Evolutionary conservation across 345 rosid genomes (phyloP).

Genomic region (Brassica carinata): DNA sequence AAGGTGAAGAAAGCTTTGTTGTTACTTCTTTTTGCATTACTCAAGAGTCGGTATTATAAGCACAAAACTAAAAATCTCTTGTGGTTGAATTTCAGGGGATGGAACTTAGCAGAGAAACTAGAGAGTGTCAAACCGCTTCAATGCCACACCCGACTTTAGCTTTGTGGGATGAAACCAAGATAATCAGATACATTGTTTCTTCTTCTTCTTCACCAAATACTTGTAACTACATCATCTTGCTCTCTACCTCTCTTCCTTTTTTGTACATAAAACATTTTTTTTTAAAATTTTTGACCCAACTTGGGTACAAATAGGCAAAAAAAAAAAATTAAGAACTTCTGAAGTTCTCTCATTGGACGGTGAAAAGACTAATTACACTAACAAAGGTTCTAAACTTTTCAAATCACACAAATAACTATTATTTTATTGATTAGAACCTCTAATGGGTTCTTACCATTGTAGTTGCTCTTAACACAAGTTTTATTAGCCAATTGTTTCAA

Average conservation of each 20-base stretch:
- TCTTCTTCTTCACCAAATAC: conserved; percentile 7
- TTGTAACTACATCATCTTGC: conserved; percentile 33
- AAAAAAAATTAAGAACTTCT: too few species aligned
- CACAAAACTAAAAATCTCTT: conserved; percentile 14
- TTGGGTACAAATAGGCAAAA: conserved; percentile 22
- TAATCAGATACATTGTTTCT: conserved; percentile 29
- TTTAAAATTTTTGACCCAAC: background rate
- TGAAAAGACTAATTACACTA: too few species aligned
- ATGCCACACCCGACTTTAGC: conserved; percentile 9
- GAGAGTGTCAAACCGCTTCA: conserved; percentile 48
- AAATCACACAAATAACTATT: too few species aligned
- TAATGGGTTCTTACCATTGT: too few species aligned
- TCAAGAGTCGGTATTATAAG: conserved; percentile 26
- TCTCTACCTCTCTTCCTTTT: background rate
- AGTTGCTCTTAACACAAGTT: background rate
- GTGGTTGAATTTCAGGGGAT: conserved; percentile 53
- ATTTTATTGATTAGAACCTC: too few species aligned
- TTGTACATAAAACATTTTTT: conserved; percentile 29
- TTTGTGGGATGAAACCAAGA: conserved; percentile 25
- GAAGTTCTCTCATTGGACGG: too few species aligned
- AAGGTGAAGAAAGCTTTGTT: conserved; percentile 50
- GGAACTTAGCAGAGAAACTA: conserved; percentile 68
- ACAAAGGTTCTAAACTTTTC: too few species aligned
- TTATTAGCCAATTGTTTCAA: background rate
- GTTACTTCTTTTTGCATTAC: conserved; percentile 4